A percentile compares a stretch with the other conserved stretches of the same genome.
Evolutionary conservation across 2,329 filamentous ascomycete species (phyloP).

Genomic region (Penicillium sp.): DNA sequence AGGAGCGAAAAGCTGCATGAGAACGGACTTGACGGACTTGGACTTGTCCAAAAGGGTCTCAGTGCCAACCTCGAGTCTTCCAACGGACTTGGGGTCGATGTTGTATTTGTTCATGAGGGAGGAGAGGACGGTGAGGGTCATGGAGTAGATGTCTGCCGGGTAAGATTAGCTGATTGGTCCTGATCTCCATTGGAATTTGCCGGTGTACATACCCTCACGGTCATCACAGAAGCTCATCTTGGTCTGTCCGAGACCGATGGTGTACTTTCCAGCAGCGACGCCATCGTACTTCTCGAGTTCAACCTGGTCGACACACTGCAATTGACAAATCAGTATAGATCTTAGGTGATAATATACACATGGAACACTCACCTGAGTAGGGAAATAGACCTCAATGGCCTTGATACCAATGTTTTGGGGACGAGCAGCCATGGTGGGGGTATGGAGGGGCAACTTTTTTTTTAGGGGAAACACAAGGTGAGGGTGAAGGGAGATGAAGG

Average conservation of each 20-base stretch:
- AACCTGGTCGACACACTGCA: slow-evolving; percentile 76
- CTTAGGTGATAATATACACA: background rate
- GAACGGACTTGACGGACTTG: slow-evolving; percentile 83
- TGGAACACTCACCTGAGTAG: slow-evolving; percentile 69
- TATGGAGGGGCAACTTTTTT: slow-evolving; percentile 9
- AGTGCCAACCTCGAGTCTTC: slow-evolving; percentile 79
- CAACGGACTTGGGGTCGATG: slow-evolving; percentile 74
- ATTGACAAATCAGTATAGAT: slow-evolving; percentile 11
- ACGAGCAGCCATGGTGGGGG: slow-evolving; percentile 65
- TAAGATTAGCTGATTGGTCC: slow-evolving; percentile 12
- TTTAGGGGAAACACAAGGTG: background rate
- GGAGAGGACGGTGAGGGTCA: slow-evolving; percentile 74
- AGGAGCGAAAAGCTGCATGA: slow-evolving; percentile 78
- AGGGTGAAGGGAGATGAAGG: background rate
- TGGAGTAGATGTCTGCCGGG: slow-evolving; percentile 76
- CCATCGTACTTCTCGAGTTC: slow-evolving; percentile 87
- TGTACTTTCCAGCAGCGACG: slow-evolving; percentile 79
- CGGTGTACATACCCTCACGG: slow-evolving; percentile 65
- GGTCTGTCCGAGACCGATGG: slow-evolving; percentile 85
- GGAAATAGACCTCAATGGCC: slow-evolving; percentile 88
- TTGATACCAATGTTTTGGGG: slow-evolving; percentile 89
- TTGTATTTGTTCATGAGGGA: slow-evolving; percentile 80
- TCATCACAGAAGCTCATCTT: slow-evolving; percentile 93
- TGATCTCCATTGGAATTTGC: background rate
- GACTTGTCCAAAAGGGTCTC: slow-evolving; percentile 87